Evolutionary conservation across 139 green algal genomes (phyloP), one percentile per base, ranked within the genome.

Genomic region (Diplosphaera chodatii): DNA sequence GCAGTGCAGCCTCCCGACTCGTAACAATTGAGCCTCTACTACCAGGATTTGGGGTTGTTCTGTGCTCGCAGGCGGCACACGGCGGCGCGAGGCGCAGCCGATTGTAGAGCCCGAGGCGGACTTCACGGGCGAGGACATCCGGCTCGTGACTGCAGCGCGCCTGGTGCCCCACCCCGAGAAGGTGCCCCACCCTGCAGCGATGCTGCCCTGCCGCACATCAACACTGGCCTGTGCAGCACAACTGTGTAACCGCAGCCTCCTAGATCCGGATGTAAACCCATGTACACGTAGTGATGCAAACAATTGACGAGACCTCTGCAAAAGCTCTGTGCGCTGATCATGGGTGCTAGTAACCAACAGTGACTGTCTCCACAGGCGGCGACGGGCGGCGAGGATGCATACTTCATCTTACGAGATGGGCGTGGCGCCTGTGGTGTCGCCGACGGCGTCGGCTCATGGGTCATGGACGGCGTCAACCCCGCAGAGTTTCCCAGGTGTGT

Each of bases 391-490:
- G 92, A 97, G 79, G 93, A 98, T 68, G 89, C 90, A 0, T 94
- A 84, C 80, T 97, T 95, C 76, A 84, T 96, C 27, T 82, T 56
- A 65, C 67, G 65, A 13, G 63, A 75, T 6, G 84, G 82, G 0
- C 70, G 83, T 41, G 86, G 87, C 31, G 85, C 84, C 0, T 71
- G 96, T 13, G 92, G 86, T 32, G 88, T 97, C 25, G 89, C 91
- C 16, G 93, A 98, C 76, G 93, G 93, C 1, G 93, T 98, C 30
- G 87, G 90, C 55, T 88, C 90, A 13, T 98, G 93, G 93, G 84
- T 84, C 29, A 77, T 89, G 20, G 84, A 93, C 62, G 92, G 91
- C 32, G 84, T 97, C 8, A 86, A 97, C 71, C 86, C 92, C 0
- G 84, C 86, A 13, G 79, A 90, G 40, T 97, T 94, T 77, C 83